Evolutionary conservation across 768 basidiomycete genomes (phyloP).

Genomic region (Boletales sp.): DNA sequence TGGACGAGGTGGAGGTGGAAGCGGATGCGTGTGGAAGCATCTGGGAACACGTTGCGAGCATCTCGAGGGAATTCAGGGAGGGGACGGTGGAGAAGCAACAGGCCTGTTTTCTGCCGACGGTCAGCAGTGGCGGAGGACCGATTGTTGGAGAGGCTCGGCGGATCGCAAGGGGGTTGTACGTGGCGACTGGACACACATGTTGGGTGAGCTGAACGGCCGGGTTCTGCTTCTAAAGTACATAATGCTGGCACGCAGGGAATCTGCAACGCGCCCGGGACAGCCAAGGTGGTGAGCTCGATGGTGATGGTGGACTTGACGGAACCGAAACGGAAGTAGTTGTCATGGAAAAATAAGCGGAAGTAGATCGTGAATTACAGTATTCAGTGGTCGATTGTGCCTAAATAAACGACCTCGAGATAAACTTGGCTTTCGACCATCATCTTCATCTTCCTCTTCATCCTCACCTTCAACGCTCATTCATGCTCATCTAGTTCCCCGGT

Average conservation of each 20-base stretch:
- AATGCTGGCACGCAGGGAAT: conserved; percentile 48
- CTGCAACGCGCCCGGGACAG: conserved; percentile 83
- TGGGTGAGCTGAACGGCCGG: conserved; percentile 48
- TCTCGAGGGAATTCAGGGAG: conserved; percentile 54
- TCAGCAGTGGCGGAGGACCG: conserved; percentile 54
- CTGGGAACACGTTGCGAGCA: conserved; percentile 52
- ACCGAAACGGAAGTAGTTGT: conserved; percentile 9
- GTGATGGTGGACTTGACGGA: conserved; percentile 57
- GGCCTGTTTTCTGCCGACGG: conserved; percentile 78
- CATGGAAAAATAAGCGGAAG: conserved; percentile 6
- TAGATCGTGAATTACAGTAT: conserved; percentile 17
- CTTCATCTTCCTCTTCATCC: background rate
- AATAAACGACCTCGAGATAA: conserved; percentile 10
- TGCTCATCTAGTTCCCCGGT: conserved; percentile 23
- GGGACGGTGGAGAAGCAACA: conserved; percentile 53
- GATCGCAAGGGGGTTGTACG: conserved; percentile 60
- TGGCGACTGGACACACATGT: conserved; percentile 78
- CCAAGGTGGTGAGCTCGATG: conserved; percentile 64
- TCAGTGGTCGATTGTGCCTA: conserved; percentile 9
- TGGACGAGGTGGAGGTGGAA: conserved; percentile 70
- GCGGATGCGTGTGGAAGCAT: conserved; percentile 52
- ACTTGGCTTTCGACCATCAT: background rate
- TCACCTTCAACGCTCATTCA: conserved; percentile 10
- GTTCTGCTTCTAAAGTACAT: no score
- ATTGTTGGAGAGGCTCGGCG: conserved; percentile 74